Evolutionary conservation across 2,329 filamentous ascomycete genomes (phyloP).

Genomic region (Acrocalymma vagum): DNA sequence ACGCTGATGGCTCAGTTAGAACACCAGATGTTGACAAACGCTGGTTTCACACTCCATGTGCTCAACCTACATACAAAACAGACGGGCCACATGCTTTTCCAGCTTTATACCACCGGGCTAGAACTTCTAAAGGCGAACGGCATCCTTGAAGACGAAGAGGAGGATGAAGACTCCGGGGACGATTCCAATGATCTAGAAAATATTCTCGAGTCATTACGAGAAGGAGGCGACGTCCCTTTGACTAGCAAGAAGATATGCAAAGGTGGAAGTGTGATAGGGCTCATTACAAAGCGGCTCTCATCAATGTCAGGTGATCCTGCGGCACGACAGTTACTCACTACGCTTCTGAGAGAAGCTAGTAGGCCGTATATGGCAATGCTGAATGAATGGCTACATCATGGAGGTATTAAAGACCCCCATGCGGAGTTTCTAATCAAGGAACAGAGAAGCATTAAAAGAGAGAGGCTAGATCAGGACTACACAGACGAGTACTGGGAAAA

Average conservation of each 20-base stretch:
- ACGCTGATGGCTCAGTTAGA: constrained; percentile 93
- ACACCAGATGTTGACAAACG: constrained; percentile 88
- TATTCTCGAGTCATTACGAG: constrained; percentile 87
- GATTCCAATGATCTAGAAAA: constrained; percentile 89
- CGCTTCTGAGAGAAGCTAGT: constrained; percentile 85
- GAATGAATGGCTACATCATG: constrained; percentile 98
- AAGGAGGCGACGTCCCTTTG: constrained; percentile 85
- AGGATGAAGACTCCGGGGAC: constrained; percentile 71
- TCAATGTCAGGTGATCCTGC: constrained; percentile 94
- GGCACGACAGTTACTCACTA: constrained; percentile 81
- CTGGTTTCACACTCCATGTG: constrained; percentile 89
- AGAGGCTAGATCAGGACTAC: constrained; percentile 92
- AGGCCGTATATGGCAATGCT: constrained; percentile 97
- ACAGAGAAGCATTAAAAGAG: constrained; percentile 91
- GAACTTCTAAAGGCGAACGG: constrained; percentile 90
- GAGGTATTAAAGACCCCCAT: constrained; percentile 92
- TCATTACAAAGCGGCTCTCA: constrained; percentile 85
- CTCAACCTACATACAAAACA: constrained; percentile 91
- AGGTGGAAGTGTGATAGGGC: constrained; percentile 90
- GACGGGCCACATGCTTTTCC: constrained; percentile 89
- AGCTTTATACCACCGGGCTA: constrained; percentile 79
- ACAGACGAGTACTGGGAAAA: constrained; percentile 99
- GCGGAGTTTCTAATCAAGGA: constrained; percentile 95
- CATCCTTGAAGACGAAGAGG: constrained; percentile 78
- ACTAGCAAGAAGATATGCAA: constrained; percentile 92